Evolutionary conservation across 1,284 basidiomycete genomes (phyloP).

Genomic region (Porodaedalea pini): DNA sequence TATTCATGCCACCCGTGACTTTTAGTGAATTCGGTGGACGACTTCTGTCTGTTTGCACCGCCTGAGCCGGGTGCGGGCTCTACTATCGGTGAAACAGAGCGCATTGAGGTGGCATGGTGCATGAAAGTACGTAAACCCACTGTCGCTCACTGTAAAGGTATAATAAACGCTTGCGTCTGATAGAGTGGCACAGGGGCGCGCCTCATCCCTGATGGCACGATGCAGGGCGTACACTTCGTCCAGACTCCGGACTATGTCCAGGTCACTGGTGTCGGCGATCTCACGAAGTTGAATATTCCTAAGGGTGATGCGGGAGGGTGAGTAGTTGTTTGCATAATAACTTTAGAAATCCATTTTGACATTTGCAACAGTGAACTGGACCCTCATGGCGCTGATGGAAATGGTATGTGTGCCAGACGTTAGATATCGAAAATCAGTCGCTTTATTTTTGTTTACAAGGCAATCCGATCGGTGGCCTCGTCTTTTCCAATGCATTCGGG

Average conservation of each 20-base stretch:
- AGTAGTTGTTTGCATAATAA: constrained; percentile 3
- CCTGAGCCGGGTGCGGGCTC: constrained; percentile 51
- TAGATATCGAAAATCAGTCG: not conserved
- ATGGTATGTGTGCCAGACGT: constrained; percentile 18
- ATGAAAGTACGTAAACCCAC: constrained; percentile 38
- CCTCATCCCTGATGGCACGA: constrained; percentile 71
- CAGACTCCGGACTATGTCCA: constrained; percentile 69
- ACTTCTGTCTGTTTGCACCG: constrained; percentile 59
- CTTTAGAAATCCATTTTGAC: not conserved
- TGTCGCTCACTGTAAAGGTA: constrained; percentile 12
- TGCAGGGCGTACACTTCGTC: constrained; percentile 69
- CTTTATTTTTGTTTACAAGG: constrained; percentile 32
- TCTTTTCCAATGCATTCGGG: constrained; percentile 71
- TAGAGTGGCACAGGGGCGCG: constrained; percentile 61
- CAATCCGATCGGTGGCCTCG: constrained; percentile 65
- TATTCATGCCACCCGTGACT: not conserved
- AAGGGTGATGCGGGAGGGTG: constrained; percentile 53
- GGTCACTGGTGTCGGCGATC: constrained; percentile 63
- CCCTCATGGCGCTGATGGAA: constrained; percentile 31
- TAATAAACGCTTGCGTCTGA: not conserved
- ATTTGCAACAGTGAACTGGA: constrained; percentile 28
- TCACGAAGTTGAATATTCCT: constrained; percentile 65
- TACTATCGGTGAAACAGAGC: constrained; percentile 56
- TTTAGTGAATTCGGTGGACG: constrained; percentile 58
- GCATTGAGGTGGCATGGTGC: constrained; percentile 69